phyloP scores from a whole-genome alignment of 2,329 filamentous ascomycete genomes.

The Lachnellula arida region DNA sequence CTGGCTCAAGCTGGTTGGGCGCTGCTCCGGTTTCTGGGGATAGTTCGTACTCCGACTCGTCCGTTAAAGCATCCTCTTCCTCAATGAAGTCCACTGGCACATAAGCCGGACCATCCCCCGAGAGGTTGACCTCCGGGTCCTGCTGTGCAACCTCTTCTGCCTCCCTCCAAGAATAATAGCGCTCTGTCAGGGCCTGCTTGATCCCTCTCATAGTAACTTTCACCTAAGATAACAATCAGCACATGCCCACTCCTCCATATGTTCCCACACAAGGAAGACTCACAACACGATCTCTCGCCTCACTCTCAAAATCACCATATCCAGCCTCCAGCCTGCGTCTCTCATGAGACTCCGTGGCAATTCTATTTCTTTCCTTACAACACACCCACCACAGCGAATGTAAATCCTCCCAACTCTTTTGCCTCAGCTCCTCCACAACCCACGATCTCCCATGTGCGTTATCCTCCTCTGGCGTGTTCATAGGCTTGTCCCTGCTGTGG shows the following conservation, averaged over 20 bases:
- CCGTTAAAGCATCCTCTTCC: slow-evolving; percentile 28
- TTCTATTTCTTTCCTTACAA: slow-evolving; percentile 81
- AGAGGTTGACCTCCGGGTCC: slow-evolving; percentile 60
- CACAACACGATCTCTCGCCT: slow-evolving; percentile 62
- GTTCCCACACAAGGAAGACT: slow-evolving; percentile 30
- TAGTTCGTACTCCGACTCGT: slow-evolving; percentile 24
- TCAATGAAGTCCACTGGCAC: slow-evolving; percentile 23
- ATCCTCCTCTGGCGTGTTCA: slow-evolving; percentile 69
- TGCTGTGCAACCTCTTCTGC: slow-evolving; percentile 60
- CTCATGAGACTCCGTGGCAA: slow-evolving; percentile 73
- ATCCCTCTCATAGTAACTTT: slow-evolving; percentile 74
- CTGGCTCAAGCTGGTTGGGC: background rate
- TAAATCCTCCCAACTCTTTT: slow-evolving; percentile 90
- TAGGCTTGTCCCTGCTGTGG: slow-evolving; percentile 59
- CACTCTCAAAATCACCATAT: slow-evolving; percentile 67
- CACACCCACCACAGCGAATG: slow-evolving; percentile 94
- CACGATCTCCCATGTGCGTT: slow-evolving; percentile 73
- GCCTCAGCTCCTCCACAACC: slow-evolving; percentile 78
- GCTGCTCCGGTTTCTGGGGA: background rate
- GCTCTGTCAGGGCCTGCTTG: slow-evolving; percentile 79
- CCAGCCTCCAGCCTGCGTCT: slow-evolving; percentile 61
- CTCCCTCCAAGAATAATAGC: slow-evolving; percentile 84
- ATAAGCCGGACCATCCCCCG: slow-evolving; percentile 28
- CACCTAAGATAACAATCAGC: slow-evolving; percentile 49
- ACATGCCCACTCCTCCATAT: background rate